A percentile compares a stretch with the other conserved stretches of the same genome.
phyloP scores from a whole-genome alignment of 257 asterid genomes.

The Cinchona pubescens region DNA sequence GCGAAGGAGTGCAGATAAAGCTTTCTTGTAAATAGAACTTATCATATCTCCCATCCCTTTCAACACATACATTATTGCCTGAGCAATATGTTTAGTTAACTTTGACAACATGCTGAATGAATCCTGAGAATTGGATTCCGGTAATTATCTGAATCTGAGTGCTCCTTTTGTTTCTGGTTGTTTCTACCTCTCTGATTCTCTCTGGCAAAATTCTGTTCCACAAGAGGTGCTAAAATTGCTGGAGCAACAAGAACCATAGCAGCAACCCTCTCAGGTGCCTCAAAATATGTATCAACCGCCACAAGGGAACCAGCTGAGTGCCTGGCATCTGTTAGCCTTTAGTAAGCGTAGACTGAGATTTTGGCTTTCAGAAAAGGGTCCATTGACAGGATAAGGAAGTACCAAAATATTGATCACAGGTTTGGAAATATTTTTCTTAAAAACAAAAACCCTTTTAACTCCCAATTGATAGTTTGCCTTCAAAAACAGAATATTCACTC shows the following conservation, averaged over 20 bases:
- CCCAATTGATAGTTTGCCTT: background rate
- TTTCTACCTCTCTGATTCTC: slow-evolving; percentile 33
- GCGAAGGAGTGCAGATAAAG: slow-evolving; percentile 66
- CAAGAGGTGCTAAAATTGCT: slow-evolving; percentile 73
- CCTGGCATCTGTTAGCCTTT: slow-evolving; percentile 47
- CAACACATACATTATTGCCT: slow-evolving; percentile 30
- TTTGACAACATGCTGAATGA: slow-evolving; percentile 37
- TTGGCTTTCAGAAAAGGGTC: slow-evolving; percentile 7
- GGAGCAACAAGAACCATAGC: slow-evolving; percentile 93
- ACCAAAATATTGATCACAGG: background rate
- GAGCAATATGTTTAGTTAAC: slow-evolving; percentile 38
- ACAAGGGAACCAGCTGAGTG: slow-evolving; percentile 95
- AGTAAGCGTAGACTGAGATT: slow-evolving; percentile 1
- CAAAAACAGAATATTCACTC: no score
- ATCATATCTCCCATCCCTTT: slow-evolving; percentile 65
- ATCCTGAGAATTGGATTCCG: slow-evolving; percentile 37
- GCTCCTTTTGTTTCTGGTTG: slow-evolving; percentile 36
- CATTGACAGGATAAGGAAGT: background rate
- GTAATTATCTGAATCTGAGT: slow-evolving; percentile 30
- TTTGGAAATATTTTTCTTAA: background rate
- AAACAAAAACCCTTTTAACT: background rate
- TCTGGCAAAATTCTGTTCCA: slow-evolving; percentile 27
- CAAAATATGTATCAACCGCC: slow-evolving; percentile 84
- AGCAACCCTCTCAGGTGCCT: slow-evolving; percentile 89
- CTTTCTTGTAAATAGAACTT: slow-evolving; percentile 55